These are phyloP conservation scores for Sonneratia caseolaris DNA, from an alignment of 345 rosid genomes.

Conservation along the genomic window DNA sequence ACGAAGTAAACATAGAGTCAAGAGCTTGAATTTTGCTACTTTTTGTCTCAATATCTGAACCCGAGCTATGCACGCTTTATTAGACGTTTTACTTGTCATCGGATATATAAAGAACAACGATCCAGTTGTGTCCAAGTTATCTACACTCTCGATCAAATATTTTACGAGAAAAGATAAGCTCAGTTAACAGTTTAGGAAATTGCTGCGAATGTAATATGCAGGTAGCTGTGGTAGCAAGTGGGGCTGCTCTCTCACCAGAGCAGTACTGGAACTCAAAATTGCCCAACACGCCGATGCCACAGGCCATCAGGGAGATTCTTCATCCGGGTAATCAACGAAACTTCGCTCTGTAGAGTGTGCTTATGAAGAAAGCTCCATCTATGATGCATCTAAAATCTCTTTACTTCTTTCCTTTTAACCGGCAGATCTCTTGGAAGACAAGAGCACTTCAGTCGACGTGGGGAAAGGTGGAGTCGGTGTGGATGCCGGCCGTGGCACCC, in stretches of 20 bases:
- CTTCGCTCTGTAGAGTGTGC: too few species aligned
- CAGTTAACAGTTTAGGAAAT: too few species aligned
- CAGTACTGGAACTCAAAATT: conserved; percentile 43
- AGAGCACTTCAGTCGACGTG: conserved; percentile 25
- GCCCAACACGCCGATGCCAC: conserved; percentile 58
- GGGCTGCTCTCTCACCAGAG: conserved; percentile 43
- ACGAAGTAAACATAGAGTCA: too few species aligned
- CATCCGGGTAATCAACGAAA: conserved; percentile 5
- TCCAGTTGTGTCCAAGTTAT: too few species aligned
- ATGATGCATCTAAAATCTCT: neutral
- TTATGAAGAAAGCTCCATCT: neutral
- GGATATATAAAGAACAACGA: too few species aligned
- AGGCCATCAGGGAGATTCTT: conserved; percentile 33
- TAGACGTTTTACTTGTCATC: too few species aligned
- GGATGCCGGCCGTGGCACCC: conserved; percentile 42
- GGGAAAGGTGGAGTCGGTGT: conserved; percentile 58
- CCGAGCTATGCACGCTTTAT: too few species aligned
- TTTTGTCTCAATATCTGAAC: too few species aligned
- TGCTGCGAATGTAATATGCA: too few species aligned
- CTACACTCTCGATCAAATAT: too few species aligned
- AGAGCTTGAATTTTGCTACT: too few species aligned
- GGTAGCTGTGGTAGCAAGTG: conserved; percentile 34
- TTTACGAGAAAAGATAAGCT: too few species aligned
- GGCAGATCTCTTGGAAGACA: conserved; percentile 50
- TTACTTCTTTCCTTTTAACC: neutral